Percentiles rank a stretch among this genome's conserved stretches.
phyloP scores from a whole-genome alignment of 2,329 filamentous ascomycete species.

The Nothophaeocryptopus gaeumannii region DNA sequence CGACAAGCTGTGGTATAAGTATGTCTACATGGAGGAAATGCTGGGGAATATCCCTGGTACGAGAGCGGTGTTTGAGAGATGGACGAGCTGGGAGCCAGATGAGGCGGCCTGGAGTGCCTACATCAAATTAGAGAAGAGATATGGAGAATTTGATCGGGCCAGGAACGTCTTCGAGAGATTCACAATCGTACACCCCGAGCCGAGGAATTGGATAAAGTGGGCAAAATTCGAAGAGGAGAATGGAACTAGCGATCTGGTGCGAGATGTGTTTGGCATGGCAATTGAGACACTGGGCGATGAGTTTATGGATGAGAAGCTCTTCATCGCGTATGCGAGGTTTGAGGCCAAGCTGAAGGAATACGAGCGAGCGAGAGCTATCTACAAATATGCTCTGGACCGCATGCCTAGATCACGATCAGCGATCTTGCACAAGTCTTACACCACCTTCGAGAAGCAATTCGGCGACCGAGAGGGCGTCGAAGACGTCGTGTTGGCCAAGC shows the following conservation, averaged over 20 bases:
- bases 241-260: slow-evolving; percentile 84
- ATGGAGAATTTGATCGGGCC: slow-evolving; percentile 87
- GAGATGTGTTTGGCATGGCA: slow-evolving; percentile 85
- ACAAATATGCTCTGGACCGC: slow-evolving; percentile 92
- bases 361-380: slow-evolving; percentile 88
- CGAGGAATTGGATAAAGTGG: slow-evolving; percentile 98
- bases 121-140: slow-evolving; percentile 95
- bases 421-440: slow-evolving; percentile 87
- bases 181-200: slow-evolving; percentile 88
- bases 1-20: slow-evolving; percentile 99
- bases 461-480: slow-evolving; percentile 91
- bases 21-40: slow-evolving; percentile 98
- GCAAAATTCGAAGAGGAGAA: slow-evolving; percentile 94
- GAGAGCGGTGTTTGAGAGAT: slow-evolving; percentile 90
- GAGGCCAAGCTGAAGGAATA: slow-evolving; percentile 94
- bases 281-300: slow-evolving; percentile 90
- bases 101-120: slow-evolving; percentile 94
- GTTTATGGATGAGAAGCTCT: slow-evolving; percentile 92
- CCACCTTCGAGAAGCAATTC: slow-evolving; percentile 97
- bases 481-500: slow-evolving; percentile 91
- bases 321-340: slow-evolving; percentile 92
- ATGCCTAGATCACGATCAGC: slow-evolving; percentile 83
- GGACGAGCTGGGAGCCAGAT: slow-evolving; percentile 98
- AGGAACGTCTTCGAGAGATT: slow-evolving; percentile 86
- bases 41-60: slow-evolving; percentile 90